Percentiles rank a stretch among this genome's conserved stretches.
Conservation (phyloP, 768 basidiomycete species). For the Dacryopinax primogenitus region DNA sequence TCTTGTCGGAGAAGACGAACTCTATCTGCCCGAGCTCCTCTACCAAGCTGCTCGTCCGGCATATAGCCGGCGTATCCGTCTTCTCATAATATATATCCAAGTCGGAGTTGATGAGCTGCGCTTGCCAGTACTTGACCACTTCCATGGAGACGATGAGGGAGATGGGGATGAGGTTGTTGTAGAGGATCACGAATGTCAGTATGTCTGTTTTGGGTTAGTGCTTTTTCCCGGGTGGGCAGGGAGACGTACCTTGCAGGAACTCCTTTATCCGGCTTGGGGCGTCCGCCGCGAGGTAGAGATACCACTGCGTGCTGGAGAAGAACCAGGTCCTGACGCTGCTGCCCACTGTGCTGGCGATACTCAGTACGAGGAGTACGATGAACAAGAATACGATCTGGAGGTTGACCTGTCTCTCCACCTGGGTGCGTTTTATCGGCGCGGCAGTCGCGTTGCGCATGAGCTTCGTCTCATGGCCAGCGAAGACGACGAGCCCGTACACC, state of each 20-base stretch:
- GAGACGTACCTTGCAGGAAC: neutral
- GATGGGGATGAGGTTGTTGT: slow-evolving; percentile 98
- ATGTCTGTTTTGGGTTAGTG: slow-evolving; percentile 47
- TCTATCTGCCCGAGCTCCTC: slow-evolving; percentile 98
- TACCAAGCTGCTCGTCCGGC: slow-evolving; percentile 94
- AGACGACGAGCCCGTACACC: slow-evolving; percentile 88
- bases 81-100: slow-evolving; percentile 95
- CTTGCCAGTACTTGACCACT: slow-evolving; percentile 97
- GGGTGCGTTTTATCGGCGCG: slow-evolving; percentile 91
- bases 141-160: slow-evolving; percentile 99
- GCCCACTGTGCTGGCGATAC: slow-evolving; percentile 83
- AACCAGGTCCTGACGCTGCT: slow-evolving; percentile 89
- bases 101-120: slow-evolving; percentile 91
- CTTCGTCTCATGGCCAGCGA: slow-evolving; percentile 97
- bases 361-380: slow-evolving; percentile 70
- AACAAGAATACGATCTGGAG: slow-evolving; percentile 93
- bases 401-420: slow-evolving; percentile 92
- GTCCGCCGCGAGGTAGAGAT: slow-evolving; percentile 48
- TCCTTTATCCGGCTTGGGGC: slow-evolving; percentile 13
- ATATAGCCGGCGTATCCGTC: slow-evolving; percentile 93
- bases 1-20: slow-evolving; percentile 91
- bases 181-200: slow-evolving; percentile 93
- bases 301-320: slow-evolving; percentile 80
- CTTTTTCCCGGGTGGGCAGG: neutral
- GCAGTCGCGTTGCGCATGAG: slow-evolving; percentile 96